phyloP scores from a whole-genome alignment of 108 stramenopile species.

The Cyclotella baltica region DNA sequence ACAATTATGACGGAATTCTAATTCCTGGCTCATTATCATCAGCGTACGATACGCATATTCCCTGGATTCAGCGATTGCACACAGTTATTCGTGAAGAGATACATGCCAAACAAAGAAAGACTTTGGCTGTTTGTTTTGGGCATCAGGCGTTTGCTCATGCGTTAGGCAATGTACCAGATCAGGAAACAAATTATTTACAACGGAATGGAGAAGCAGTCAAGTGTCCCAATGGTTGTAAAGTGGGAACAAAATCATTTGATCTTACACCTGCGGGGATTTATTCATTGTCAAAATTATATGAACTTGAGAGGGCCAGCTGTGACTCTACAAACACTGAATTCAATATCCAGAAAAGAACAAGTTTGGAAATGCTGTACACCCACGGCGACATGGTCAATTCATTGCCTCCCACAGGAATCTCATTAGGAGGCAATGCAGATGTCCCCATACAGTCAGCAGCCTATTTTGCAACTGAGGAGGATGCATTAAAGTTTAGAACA shows the following conservation, averaged over 20 bases:
- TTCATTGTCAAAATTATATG: neutral
- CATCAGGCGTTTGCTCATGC: slow-evolving; percentile 86
- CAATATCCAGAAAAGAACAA: neutral
- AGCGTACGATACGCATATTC: slow-evolving; percentile 65
- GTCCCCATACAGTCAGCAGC: slow-evolving; percentile 77
- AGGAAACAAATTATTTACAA: neutral
- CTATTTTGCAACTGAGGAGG: slow-evolving; percentile 59
- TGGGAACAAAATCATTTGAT: slow-evolving; percentile 53
- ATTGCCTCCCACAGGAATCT: slow-evolving; percentile 63
- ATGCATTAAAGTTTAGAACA: slow-evolving; percentile 22
- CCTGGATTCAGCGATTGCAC: slow-evolving; percentile 69
- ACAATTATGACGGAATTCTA: slow-evolving; percentile 67
- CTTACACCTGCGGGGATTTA: slow-evolving; percentile 30
- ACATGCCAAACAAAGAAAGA: slow-evolving; percentile 54
- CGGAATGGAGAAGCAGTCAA: slow-evolving; percentile 25
- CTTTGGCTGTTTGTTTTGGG: slow-evolving; percentile 85
- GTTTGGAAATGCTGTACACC: slow-evolving; percentile 67
- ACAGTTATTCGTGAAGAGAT: slow-evolving; percentile 66
- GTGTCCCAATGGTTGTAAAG: slow-evolving; percentile 55
- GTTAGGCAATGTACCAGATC: slow-evolving; percentile 28
- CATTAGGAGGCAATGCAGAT: slow-evolving; percentile 62
- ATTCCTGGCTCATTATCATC: slow-evolving; percentile 80
- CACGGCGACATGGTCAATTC: slow-evolving; percentile 84
- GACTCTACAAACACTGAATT: too few relatives aligned
- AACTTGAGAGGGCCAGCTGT: neutral